These are phyloP conservation scores for Smittium mucronatum DNA, from an alignment of 371 early-diverging fungal species.

Conservation along the genomic window DNA sequence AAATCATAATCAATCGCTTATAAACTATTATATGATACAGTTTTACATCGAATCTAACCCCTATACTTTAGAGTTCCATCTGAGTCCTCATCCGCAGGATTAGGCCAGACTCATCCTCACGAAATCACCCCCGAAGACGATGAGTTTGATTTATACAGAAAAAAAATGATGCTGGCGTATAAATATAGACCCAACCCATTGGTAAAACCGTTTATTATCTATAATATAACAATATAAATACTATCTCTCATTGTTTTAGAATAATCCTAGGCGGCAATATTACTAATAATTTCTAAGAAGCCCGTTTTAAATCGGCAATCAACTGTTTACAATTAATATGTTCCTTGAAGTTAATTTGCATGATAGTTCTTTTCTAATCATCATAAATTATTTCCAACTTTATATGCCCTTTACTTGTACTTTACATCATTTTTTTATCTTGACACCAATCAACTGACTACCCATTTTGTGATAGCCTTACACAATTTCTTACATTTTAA, in stretches of 20 bases:
- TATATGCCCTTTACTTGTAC: too few species aligned
- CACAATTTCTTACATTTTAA: too few species aligned
- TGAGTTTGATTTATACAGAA: conserved; percentile 27
- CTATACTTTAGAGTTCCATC: conserved; percentile 2
- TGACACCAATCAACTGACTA: too few species aligned
- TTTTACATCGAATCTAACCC: too few species aligned
- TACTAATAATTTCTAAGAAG: not conserved
- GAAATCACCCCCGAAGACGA: conserved; percentile 23
- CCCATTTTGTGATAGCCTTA: too few species aligned
- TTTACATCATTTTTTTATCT: too few species aligned
- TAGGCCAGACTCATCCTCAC: conserved; percentile 22
- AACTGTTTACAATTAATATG: too few species aligned
- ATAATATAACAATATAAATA: conserved; percentile 4
- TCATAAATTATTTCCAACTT: too few species aligned
- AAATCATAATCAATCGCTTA: conserved; percentile 6
- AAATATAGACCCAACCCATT: conserved; percentile 28
- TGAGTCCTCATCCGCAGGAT: conserved; percentile 15
- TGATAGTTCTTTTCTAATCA: too few species aligned
- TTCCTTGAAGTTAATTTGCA: too few species aligned
- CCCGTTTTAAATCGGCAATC: not conserved
- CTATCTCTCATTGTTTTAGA: not conserved
- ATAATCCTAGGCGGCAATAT: conserved; percentile 8
- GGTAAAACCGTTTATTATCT: conserved; percentile 17
- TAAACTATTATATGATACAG: too few species aligned
- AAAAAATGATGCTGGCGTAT: conserved; percentile 28